Base-by-base conservation (phyloP, 441 rosid species). In the Flueggea neowawraea region DNA sequence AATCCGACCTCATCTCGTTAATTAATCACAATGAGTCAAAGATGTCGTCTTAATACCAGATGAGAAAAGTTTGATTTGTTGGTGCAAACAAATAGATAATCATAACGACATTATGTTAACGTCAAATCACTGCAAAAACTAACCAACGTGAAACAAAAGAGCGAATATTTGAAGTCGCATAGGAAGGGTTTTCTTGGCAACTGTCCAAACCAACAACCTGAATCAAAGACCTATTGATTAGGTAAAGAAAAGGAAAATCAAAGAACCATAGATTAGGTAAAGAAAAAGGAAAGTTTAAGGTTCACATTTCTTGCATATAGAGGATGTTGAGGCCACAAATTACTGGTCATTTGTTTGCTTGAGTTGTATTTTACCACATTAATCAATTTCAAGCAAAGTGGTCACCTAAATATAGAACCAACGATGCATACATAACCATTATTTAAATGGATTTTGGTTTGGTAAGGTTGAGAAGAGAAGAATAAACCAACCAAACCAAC, bases 121-220 rank as follows among this genome's bases (percentile, higher is more conserved):
- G 52, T 69, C 57, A 69, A 66, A 58, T 69, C 68, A 53, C 32
- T 49, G 6, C 9, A 36, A 36, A 55, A 68, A 52, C 54, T 58
- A 52, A 57, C 43, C 50, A 10, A 11, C 7, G 50, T 12, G 50
- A 36, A 36, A 8, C 7, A 36, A 36, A 36, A 5, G 41, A 36
- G 41, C 6, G 41, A 36, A 8, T 22, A 22, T 1, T 36, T 8
- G 41, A 5, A 36, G 28, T 36, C 41, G 4, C 9, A 36, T 47
- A 12, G 9, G 50, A 10, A 1, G 50, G 50, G 50, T 9, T 47
- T 14, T 47, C 5, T 10, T 47, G 14, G n/a, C 50, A 9, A 10
- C n/a, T 47, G 4, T 47, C 50, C 50, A 47, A 10, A 47, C 50
- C 14, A 47, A 11, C 50, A 47, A 47, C 4, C 50, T 10, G 28